Base-by-base conservation (phyloP, 169 alveolate genomes). In the Eimeria praecox region DNA sequence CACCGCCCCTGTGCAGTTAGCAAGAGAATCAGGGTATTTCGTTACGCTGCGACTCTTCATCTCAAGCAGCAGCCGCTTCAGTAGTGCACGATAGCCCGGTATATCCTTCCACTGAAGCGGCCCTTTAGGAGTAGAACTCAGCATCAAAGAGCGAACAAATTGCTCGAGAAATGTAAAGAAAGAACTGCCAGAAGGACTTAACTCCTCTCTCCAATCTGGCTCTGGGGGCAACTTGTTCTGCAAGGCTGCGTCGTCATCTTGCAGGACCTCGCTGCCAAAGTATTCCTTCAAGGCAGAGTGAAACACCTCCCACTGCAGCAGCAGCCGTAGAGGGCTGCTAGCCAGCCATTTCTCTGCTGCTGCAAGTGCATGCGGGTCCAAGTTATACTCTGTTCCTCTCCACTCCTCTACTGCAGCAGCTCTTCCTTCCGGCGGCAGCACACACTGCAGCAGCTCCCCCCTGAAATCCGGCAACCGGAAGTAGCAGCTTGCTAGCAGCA, bases 111-210 rank as follows among this genome's bases (percentile, higher is more conserved):
- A 96, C 16, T 69, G 42, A n/a, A 92, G 38, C 6, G 92, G 38
- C 66, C 56, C 94, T 46, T 49, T 22, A 9, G 35, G 82, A 18
- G 86, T 35, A 8, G 86, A 35, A 30, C 71, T 6, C 54, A 35
- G 94, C n/a, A 62, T 49, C 40, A 94, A 40, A 8, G 88, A 42
- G 8, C 92, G 90, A 1, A 75, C 88, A 96, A 96, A 95, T 54
- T 95, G 97, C 87, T 95, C 97, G 30, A 95, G 90, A 42, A 92
- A 95, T 0, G 92, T 46, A 69, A 95, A 95, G 62, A 95, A 95
- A 73, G 75, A 42, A 22, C 91, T 33, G 42, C 96, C 96, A 35
- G 90, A 22, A 33, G 77, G 62, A 40, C 94, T n/a, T 22, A 91
- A 49, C 59, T 35, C 64, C 14, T 42, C 69, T 49, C 78, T 9